Evolutionary conservation across 768 basidiomycete genomes (phyloP), one percentile per base, ranked within the genome.

Genomic region (Jaapia argillacea): DNA sequence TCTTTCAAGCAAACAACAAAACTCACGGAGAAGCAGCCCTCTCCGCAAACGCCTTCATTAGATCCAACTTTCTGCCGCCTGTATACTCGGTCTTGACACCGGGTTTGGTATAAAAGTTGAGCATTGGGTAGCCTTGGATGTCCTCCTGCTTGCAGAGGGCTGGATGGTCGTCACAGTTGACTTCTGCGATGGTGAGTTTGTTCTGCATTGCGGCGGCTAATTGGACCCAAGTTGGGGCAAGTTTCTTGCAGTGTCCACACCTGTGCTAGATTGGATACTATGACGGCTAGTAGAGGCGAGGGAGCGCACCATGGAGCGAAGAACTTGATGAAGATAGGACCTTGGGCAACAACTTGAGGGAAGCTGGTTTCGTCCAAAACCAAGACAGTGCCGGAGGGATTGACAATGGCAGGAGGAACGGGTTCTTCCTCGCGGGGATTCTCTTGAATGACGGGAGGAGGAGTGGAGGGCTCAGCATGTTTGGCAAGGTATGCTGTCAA

Each of bases 261-360:
- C n/a, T n/a, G n/a, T n/a, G n/a, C n/a, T n/a, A n/a, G n/a, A n/a
- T n/a, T n/a, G n/a, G n/a, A n/a, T n/a, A n/a, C n/a, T n/a, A n/a
- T n/a, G n/a, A n/a, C n/a, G n/a, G n/a, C n/a, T n/a, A n/a, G n/a
- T n/a, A n/a, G n/a, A n/a, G n/a, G n/a, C n/a, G n/a, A n/a, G n/a
- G n/a, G n/a, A n/a, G n/a, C n/a, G 58, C 93, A 97, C 84, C 93
- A 98, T 0, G 93, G 93, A 0, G 92, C 94, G 58, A 75, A 98
- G 68, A 87, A 98, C 57, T 85, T 83, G 58, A 84, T 66, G 51
- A 85, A 78, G 2, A 71, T 62, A 1, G 77, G 70, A 2, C 76
- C 77, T 33, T 66, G 59, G 0, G 59, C 61, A n/a, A 66, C 53
- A 3, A 54, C 50, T 6, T 51, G 70, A 64, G 56, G 69, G 64